A percentile compares a stretch with the other conserved stretches of the same genome.
Conservation (phyloP, 1,284 basidiomycete species). For the Ceratobasidium sp. region DNA sequence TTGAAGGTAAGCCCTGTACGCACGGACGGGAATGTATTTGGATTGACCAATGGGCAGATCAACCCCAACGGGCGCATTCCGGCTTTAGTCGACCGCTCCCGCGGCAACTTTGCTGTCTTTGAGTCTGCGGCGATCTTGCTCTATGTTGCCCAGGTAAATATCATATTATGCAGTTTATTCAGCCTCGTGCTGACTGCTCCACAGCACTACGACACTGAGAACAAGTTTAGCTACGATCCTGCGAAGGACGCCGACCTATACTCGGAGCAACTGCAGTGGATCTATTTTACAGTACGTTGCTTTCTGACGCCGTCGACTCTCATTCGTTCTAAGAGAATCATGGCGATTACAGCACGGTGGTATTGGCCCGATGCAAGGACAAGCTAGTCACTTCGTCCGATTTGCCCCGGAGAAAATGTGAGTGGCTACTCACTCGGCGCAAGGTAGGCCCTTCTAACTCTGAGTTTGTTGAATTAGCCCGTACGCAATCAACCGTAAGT, state of each 20-base stretch:
- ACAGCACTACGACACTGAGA: conserved; percentile 67
- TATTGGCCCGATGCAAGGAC: conserved; percentile 81
- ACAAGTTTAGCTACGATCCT: conserved; percentile 64
- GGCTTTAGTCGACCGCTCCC: conserved; percentile 63
- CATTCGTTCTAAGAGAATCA: background rate
- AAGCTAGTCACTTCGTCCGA: conserved; percentile 69
- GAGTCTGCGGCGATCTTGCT: conserved; percentile 75
- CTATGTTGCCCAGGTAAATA: conserved; percentile 64
- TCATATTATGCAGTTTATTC: too few relatives aligned
- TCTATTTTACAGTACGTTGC: conserved; percentile 73
- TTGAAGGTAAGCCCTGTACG: conserved; percentile 55
- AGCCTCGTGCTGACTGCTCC: too few relatives aligned
- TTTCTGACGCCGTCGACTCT: background rate
- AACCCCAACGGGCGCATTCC: conserved; percentile 76
- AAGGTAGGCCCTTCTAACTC: background rate
- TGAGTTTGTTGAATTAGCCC: conserved; percentile 57
- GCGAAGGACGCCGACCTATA: conserved; percentile 58
- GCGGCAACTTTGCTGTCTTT: conserved; percentile 68
- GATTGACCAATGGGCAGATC: too few relatives aligned
- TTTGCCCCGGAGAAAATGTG: conserved; percentile 65
- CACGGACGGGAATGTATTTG: background rate
- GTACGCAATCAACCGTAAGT: conserved; percentile 68
- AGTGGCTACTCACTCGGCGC: conserved; percentile 35
- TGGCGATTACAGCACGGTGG: conserved; percentile 22
- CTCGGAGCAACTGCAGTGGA: conserved; percentile 78